phyloP scores from a whole-genome alignment of 1,284 basidiomycete species.

The Melampsora larici-populina region DNA sequence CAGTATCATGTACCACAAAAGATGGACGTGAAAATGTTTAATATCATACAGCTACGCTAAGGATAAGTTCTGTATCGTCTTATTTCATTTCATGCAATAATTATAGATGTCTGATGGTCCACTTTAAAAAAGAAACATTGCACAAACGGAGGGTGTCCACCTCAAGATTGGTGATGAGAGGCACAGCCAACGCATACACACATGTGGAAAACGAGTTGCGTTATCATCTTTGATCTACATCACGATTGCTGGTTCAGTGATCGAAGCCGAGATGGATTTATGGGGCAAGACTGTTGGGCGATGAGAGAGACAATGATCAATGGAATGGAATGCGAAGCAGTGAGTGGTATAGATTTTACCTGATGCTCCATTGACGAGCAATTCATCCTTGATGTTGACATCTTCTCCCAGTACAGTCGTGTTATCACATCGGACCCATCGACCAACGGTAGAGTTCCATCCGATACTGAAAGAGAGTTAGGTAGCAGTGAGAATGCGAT shows the following conservation, averaged over 20 bases:
- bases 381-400: conserved; percentile 60
- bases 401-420: conserved; percentile 60
- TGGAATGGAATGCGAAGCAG: neutral
- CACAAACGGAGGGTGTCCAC: no score
- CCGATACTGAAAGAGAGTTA: conserved; percentile 48
- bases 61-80: no score
- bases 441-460: conserved; percentile 60
- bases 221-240: conserved; percentile 8
- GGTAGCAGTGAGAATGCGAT: neutral
- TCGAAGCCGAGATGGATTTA: conserved; percentile 43
- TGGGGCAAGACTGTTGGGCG: conserved; percentile 21
- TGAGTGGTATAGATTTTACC: neutral
- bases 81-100: no score
- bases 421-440: conserved; percentile 59
- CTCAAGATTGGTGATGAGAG: no score
- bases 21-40: no score
- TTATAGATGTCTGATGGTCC: no score
- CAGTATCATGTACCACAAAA: no score
- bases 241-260: conserved; percentile 27
- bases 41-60: no score
- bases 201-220: neutral
- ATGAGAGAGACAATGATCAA: neutral
- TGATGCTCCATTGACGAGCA: conserved; percentile 59
- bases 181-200: no score
- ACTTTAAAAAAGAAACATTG: no score